Evolutionary conservation across 1,284 basidiomycete species (phyloP), one percentile per base, ranked within the genome.

Genomic region (Meripilus lineatus): DNA sequence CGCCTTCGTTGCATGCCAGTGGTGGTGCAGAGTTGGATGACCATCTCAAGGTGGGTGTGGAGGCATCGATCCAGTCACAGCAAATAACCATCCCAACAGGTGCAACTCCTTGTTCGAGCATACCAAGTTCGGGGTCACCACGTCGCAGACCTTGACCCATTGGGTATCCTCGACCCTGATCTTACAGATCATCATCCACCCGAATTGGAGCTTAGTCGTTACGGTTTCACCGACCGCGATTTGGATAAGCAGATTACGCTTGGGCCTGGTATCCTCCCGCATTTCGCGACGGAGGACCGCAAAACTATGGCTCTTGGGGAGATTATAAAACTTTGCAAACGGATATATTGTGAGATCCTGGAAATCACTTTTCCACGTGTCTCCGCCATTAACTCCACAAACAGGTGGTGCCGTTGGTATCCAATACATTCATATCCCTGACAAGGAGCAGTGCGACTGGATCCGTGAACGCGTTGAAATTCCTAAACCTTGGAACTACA

Each of bases 371-470:
- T 15, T 40, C 2, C 14, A 13, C 13, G 35, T 34, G n/a, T 44
- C 21, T 23, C 28, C 32, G 20, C n/a, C n/a, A n/a, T n/a, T n/a
- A n/a, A n/a, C n/a, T 38, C 14, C n/a, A 13, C n/a, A 40, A 17
- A 28, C 30, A 95, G 93, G 90, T 60, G 89, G 92, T 52, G 86
- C 89, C 57, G 81, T 99, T 55, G 96, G 96, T 55, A 84, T 94
- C 45, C 95, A 99, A 65, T 99, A 99, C 68, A 81, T 98, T 41
- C 96, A 99, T 69, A 98, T 99, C 51, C 91, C 94, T 32, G 93
- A 97, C 75, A 93, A 95, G 71, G 92, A 94, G 56, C 91, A 98
- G 66, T 99, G 96, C 62, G 94, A 99, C 70, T 99, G 96, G 96
- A 93, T 99, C 57, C 81, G 96, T 54, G 91, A 94, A 66, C 90